These are phyloP conservation scores for Amanita jacksonii DNA, from an alignment of 768 basidiomycete genomes.

Conservation along the genomic window DNA sequence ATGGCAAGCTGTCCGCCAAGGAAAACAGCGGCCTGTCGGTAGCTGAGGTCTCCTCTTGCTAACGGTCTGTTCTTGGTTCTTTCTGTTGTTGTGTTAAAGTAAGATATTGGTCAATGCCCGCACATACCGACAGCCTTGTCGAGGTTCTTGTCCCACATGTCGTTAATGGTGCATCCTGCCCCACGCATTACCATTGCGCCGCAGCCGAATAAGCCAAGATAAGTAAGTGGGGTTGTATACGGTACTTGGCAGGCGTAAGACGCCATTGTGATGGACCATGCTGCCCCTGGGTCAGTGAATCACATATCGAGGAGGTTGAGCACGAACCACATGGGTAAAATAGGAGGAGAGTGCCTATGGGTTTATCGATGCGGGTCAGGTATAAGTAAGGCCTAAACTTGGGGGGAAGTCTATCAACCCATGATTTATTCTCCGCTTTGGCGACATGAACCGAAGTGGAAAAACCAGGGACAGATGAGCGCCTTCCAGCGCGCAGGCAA, in stretches of 20 bases:
- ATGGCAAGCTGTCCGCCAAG: slow-evolving; percentile 73
- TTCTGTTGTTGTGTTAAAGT: slow-evolving; percentile 31
- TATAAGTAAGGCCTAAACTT: slow-evolving; percentile 70
- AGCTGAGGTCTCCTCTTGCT: slow-evolving; percentile 72
- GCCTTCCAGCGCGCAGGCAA: not conserved
- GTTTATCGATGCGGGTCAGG: slow-evolving; percentile 88
- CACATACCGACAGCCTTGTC: slow-evolving; percentile 83
- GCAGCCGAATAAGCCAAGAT: slow-evolving; percentile 74
- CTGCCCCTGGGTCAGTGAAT: slow-evolving; percentile 30
- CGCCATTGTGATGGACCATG: slow-evolving; percentile 98
- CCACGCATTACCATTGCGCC: slow-evolving; percentile 96
- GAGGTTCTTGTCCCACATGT: slow-evolving; percentile 93
- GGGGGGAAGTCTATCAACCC: slow-evolving; percentile 58
- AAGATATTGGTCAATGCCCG: not conserved
- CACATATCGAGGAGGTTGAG: not conserved
- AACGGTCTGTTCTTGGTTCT: slow-evolving; percentile 85
- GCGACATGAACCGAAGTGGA: not conserved
- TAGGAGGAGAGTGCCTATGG: slow-evolving; percentile 85
- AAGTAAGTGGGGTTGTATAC: slow-evolving; percentile 57
- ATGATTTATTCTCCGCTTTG: slow-evolving; percentile 27
- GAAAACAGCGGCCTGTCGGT: slow-evolving; percentile 68
- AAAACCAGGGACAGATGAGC: not conserved
- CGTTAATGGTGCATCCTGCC: slow-evolving; percentile 97
- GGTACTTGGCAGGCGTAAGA: slow-evolving; percentile 71
- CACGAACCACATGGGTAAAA: slow-evolving; percentile 90